Evolutionary conservation across 1,284 basidiomycete genomes (phyloP).

Genomic region (Moesziomyces globuligerus): DNA sequence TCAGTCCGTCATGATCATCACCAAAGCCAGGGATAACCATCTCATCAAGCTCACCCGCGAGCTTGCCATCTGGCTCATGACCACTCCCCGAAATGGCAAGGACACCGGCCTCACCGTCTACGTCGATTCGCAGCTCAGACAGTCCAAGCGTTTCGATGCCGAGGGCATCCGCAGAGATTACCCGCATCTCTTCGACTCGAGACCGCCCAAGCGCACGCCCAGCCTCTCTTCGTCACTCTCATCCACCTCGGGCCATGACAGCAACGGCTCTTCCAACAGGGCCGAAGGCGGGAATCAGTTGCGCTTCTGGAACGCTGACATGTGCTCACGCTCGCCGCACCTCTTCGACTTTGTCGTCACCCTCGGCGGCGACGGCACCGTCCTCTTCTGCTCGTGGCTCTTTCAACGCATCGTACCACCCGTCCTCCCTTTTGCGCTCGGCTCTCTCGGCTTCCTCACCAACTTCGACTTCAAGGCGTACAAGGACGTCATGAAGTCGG

Average conservation of each 20-base stretch:
- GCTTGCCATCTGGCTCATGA: slow-evolving; percentile 74
- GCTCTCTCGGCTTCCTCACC: slow-evolving; percentile 96
- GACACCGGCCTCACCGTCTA: slow-evolving; percentile 71
- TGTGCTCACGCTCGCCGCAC: slow-evolving; percentile 91
- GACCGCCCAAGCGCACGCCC: slow-evolving; percentile 23
- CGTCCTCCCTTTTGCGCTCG: slow-evolving; percentile 95
- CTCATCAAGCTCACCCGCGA: slow-evolving; percentile 94
- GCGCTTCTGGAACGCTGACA: slow-evolving; percentile 95
- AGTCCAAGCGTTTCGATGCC: slow-evolving; percentile 93
- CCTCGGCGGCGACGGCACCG: slow-evolving; percentile 94
- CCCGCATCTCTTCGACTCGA: slow-evolving; percentile 82
- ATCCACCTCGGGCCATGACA: slow-evolving; percentile 33
- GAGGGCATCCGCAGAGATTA: slow-evolving; percentile 84
- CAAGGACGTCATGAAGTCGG: slow-evolving; percentile 85
- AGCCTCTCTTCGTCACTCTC: slow-evolving; percentile 40
- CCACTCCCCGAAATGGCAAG: slow-evolving; percentile 47
- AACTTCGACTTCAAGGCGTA: slow-evolving; percentile 96
- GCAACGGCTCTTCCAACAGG: slow-evolving; percentile 22
- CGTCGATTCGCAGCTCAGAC: slow-evolving; percentile 91
- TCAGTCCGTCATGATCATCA: slow-evolving; percentile 93
- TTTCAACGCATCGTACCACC: slow-evolving; percentile 98
- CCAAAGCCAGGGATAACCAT: slow-evolving; percentile 96
- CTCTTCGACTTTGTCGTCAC: slow-evolving; percentile 98
- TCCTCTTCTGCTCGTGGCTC: slow-evolving; percentile 98
- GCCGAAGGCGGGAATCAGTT: slow-evolving; percentile 78